These are phyloP conservation scores for Cutaneotrichosporon daszewskae DNA, from an alignment of 1,284 basidiomycete species.

Conservation along the genomic window DNA sequence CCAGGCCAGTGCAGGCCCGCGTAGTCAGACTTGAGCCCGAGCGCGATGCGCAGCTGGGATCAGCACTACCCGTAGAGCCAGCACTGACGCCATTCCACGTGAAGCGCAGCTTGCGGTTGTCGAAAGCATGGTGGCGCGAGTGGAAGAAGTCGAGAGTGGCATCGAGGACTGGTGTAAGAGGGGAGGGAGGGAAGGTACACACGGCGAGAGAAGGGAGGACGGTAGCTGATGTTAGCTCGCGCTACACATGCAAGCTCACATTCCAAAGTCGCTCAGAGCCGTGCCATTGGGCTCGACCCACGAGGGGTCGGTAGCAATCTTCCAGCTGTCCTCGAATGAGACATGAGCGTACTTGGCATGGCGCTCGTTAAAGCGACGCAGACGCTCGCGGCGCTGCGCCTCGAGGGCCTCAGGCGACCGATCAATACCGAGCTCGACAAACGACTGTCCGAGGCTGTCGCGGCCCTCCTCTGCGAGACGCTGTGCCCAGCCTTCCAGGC, in stretches of 20 bases:
- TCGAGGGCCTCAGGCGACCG: background rate
- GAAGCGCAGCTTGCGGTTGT: conserved; percentile 6
- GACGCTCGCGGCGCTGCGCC: background rate
- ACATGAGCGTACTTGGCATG: conserved; percentile 3
- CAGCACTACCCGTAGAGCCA: background rate
- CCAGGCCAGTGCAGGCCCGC: conserved; percentile 32
- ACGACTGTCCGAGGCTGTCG: conserved; percentile 6
- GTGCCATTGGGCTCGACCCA: conserved; percentile 32
- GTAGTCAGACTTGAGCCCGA: conserved; percentile 23
- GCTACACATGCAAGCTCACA: conserved; percentile 16
- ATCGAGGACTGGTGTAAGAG: conserved; percentile 24
- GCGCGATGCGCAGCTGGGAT: conserved; percentile 23
- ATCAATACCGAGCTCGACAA: conserved; percentile 2
- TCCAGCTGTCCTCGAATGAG: conserved; percentile 23
- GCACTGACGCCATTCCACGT: background rate
- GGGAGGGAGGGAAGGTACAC: conserved; percentile 1
- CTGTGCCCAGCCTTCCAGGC: conserved; percentile 5
- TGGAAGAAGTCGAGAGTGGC: conserved; percentile 29
- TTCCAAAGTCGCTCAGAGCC: conserved; percentile 13
- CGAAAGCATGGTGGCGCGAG: conserved; percentile 28
- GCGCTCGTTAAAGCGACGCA: background rate
- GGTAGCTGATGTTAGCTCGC: conserved; percentile 15
- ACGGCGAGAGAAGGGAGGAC: conserved; percentile 34
- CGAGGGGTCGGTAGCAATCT: conserved; percentile 21
- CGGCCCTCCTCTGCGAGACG: background rate